Percentiles rank a stretch among this genome's conserved stretches.
These are phyloP conservation scores for Pyrus communis DNA, from an alignment of 306 rosid genomes.

Conservation along the genomic window DNA sequence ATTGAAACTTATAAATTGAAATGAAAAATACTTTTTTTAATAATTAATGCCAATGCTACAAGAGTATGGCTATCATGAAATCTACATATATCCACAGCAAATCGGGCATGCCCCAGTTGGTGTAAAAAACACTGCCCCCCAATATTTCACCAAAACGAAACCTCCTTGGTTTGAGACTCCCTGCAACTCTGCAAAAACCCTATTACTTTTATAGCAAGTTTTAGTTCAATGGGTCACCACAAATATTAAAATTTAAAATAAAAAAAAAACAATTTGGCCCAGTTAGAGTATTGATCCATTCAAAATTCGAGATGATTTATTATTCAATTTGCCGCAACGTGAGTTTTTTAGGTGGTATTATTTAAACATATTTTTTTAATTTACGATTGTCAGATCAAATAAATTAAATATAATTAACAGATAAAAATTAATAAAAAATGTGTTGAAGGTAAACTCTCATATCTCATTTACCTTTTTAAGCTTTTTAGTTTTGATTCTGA, in stretches of 20 bases:
- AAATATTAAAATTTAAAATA: not conserved
- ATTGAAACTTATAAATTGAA: too few species aligned
- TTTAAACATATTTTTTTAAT: too few species aligned
- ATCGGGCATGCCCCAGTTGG: not conserved
- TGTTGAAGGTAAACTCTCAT: too few species aligned
- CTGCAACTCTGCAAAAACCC: not conserved
- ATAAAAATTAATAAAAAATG: too few species aligned
- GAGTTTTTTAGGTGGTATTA: too few species aligned
- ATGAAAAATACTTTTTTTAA: too few species aligned
- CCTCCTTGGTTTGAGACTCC: not conserved
- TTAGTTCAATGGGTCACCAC: not conserved
- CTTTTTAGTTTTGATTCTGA: too few species aligned
- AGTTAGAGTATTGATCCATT: too few species aligned
- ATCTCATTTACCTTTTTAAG: too few species aligned
- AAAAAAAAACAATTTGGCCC: too few species aligned
- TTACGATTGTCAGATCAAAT: rapidly evolving
- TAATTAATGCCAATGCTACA: not conserved
- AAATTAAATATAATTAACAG: rapidly evolving
- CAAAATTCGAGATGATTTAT: too few species aligned
- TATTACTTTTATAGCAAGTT: not conserved
- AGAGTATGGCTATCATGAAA: not conserved
- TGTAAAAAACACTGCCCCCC: not conserved
- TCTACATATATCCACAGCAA: not conserved
- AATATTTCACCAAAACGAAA: not conserved
- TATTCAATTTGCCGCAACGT: too few species aligned